phyloP scores from a whole-genome alignment of 495 filamentous ascomycete genomes.

The Tuber melanosporum region DNA sequence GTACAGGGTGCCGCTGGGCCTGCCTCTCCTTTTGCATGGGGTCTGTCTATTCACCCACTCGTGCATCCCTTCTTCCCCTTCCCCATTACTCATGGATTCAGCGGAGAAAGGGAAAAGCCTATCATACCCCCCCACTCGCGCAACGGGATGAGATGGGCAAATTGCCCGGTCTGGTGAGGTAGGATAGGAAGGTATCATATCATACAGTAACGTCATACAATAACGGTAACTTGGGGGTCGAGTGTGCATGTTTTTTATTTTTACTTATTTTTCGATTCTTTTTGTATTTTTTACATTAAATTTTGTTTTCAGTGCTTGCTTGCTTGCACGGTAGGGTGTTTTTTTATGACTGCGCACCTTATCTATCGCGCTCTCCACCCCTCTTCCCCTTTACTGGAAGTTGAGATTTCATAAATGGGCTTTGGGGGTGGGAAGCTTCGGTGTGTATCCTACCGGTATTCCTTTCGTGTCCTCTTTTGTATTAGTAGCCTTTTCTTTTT shows the following conservation, averaged over 20 bases:
- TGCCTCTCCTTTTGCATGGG: background rate
- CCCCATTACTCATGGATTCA: background rate
- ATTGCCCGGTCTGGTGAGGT: background rate
- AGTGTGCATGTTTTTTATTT: background rate
- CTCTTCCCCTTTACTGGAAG: background rate
- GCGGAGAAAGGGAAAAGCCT: background rate
- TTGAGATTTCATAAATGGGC: background rate
- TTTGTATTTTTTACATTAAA: background rate
- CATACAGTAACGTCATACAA: background rate
- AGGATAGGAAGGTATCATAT: background rate
- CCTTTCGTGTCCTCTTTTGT: conserved; percentile 4
- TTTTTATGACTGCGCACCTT: background rate
- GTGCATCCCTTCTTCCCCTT: background rate
- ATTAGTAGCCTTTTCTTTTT: conserved; percentile 11
- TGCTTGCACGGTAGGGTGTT: background rate
- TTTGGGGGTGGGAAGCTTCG: background rate
- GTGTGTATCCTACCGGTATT: background rate
- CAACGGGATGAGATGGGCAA: background rate
- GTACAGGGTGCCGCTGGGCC: background rate
- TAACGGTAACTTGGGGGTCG: background rate
- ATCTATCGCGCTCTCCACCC: background rate
- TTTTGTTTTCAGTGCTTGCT: background rate
- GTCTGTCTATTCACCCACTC: background rate
- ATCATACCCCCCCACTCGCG: background rate
- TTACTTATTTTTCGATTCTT: background rate